phyloP scores from a whole-genome alignment of 2,329 filamentous ascomycete genomes.

The Pseudodiploospora longispora region DNA sequence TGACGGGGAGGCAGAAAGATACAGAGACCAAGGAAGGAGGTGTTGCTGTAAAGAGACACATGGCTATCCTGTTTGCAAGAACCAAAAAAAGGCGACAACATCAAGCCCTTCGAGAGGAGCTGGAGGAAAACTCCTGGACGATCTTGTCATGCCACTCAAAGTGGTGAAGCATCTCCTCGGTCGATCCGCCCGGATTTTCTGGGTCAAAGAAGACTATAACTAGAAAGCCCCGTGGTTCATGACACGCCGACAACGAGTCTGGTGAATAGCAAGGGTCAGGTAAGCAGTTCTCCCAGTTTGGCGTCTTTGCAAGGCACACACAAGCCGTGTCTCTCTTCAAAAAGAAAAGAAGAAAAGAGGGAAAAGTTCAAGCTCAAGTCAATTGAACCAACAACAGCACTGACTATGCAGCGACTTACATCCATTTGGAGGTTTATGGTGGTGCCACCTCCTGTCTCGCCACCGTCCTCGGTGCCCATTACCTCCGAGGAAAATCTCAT shows the following conservation, averaged over 20 bases:
- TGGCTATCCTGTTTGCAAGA: too few species aligned
- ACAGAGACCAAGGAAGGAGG: too few species aligned
- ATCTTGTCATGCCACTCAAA: constrained; percentile 20
- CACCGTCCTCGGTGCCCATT: constrained; percentile 14
- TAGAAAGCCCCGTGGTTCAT: constrained; percentile 25
- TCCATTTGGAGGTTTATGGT: constrained; percentile 12
- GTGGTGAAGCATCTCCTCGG: constrained; percentile 10
- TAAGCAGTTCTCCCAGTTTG: background rate
- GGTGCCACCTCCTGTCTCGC: constrained; percentile 18
- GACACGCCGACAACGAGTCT: constrained; percentile 17
- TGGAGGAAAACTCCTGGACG: constrained; percentile 14
- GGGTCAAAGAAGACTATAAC: constrained; percentile 25
- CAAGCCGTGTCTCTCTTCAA: background rate
- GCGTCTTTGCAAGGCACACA: background rate
- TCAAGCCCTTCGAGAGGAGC: background rate
- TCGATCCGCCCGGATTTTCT: constrained; percentile 20
- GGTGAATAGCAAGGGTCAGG: background rate
- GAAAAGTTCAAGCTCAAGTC: background rate
- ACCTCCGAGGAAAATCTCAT: constrained; percentile 16
- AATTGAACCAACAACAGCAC: background rate
- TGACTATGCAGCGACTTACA: constrained; percentile 16
- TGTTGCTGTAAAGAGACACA: too few species aligned
- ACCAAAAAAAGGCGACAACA: too few species aligned
- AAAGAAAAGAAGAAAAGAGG: background rate
- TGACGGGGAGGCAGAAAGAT: too few species aligned